Base-by-base conservation (phyloP, 2,329 filamentous ascomycete genomes). In the Penicillium janthinellum region DNA sequence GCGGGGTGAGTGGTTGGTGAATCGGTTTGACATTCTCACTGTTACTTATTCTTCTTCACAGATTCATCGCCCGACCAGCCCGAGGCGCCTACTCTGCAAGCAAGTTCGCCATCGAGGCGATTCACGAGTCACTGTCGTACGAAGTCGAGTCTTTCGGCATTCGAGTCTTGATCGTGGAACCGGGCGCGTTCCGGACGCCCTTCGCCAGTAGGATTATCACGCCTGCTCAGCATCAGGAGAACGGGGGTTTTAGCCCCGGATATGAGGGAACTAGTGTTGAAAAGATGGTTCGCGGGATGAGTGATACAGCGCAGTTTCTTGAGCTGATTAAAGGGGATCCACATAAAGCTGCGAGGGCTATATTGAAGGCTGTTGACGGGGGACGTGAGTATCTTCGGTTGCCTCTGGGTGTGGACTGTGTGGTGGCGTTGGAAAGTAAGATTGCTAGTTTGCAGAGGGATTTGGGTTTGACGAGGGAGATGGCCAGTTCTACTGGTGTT, bases 151-250 rank as follows among this genome's bases (percentile, higher is more conserved):
- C 68, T 0, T 75, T 80, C 56, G 69, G 70, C 10, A 71, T 81
- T 34, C 52, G 66, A 1, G 73, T 79, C 2, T 63, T 81, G 7
- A 68, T 81, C 31, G 76, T 81, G 1, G 76, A 80, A 63, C 79
- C 78, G 0, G 79, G 79, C 0, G 73, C 69, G 0, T 80, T 79
- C 66, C 71, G 77, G 1, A 81, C 79, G 1, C 75, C 77, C 17
- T 80, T 81, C 64, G 63, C 56, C 67, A 76, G 59, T 42, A 56
- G 49, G 34, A 56, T 22, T 4, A 31, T 56, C 14, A 51, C n/a
- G 0, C 60, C 60, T 15, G 44, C 39, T n/a, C 8, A 20, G 28
- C 15, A 50, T n/a, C 56, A 60, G 12, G 73, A 71, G 22, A 39
- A 14, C 20, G 54, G 54, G 1, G 73, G 78, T 5, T 52, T 62